Evolutionary conservation across 139 green algal species (phyloP).

Genomic region (Pseudopediastrum boryanum): DNA sequence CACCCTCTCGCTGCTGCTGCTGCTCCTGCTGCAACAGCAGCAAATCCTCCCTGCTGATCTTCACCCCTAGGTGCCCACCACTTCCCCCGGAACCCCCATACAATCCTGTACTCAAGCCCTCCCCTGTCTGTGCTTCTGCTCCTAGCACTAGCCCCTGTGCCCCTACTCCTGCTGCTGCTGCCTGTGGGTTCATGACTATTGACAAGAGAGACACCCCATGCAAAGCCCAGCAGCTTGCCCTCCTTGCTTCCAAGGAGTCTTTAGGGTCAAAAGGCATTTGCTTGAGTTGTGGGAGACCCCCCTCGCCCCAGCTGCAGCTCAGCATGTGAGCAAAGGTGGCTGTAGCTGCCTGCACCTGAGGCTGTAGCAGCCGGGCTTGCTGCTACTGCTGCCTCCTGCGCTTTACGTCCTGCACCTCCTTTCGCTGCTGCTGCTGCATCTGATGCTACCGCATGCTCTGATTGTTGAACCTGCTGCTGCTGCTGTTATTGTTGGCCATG

Average conservation of each 20-base stretch:
- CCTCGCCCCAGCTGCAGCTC: too few relatives aligned
- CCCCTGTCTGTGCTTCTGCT: constrained; percentile 81
- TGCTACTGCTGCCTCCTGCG: constrained; percentile 5
- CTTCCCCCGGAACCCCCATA: too few relatives aligned
- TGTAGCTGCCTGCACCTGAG: not conserved
- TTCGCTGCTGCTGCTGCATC: not conserved
- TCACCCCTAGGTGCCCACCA: too few relatives aligned
- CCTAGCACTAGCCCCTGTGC: constrained; percentile 68
- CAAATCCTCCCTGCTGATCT: constrained; percentile 21
- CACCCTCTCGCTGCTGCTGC: too few relatives aligned
- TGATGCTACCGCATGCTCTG: constrained; percentile 37
- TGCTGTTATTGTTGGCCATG: not conserved
- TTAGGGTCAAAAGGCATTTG: too few relatives aligned
- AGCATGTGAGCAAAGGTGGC: too few relatives aligned
- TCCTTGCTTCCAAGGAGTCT: too few relatives aligned
- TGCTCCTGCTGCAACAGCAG: not conserved
- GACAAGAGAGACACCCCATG: too few relatives aligned
- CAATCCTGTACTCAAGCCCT: constrained; percentile 50
- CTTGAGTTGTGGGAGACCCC: too few relatives aligned
- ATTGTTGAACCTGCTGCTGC: constrained; percentile 69
- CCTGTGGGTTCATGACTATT: not conserved
- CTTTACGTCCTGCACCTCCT: constrained; percentile 11
- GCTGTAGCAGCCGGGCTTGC: not conserved
- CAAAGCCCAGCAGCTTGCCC: too few relatives aligned
- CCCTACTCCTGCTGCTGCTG: not conserved